A percentile compares a stretch with the other conserved stretches of the same genome.
Evolutionary conservation across 108 stramenopile genomes (phyloP).

Genomic region (Schizochytrium sp.): DNA sequence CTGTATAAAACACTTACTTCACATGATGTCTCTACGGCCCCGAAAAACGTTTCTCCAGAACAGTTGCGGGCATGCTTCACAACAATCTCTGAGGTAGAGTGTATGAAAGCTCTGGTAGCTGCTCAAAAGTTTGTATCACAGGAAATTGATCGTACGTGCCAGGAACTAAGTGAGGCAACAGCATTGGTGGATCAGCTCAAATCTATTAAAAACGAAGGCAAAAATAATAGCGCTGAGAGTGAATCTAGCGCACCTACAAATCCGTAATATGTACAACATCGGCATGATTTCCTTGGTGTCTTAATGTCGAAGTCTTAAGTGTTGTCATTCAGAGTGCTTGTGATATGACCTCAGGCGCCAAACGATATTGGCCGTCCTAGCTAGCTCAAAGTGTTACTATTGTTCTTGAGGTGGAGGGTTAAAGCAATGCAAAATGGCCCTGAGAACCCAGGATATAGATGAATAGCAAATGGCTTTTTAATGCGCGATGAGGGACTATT

Average conservation of each 20-base stretch:
- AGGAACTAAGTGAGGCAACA: neutral
- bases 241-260: neutral
- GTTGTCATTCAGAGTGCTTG: too few species aligned
- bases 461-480: too few species aligned
- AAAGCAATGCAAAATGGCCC: too few species aligned
- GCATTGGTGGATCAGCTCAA: neutral
- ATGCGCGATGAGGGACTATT: too few species aligned
- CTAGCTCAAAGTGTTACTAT: too few species aligned
- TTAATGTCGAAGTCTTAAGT: too few species aligned
- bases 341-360: too few species aligned
- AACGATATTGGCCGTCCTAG: too few species aligned
- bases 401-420: too few species aligned
- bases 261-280: neutral
- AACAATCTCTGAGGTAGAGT: constrained; percentile 26
- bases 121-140: constrained; percentile 51
- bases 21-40: neutral
- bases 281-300: too few species aligned
- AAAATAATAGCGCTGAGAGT: neutral
- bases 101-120: constrained; percentile 23
- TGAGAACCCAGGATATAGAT: too few species aligned
- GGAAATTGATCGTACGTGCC: constrained; percentile 36
- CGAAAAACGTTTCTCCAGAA: neutral
- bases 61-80: constrained; percentile 28
- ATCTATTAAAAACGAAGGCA: constrained; percentile 21
- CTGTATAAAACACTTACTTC: constrained; percentile 65